Evolutionary conservation across 2,329 filamentous ascomycete species (phyloP).

Genomic region (Aspergillus tubingensis): DNA sequence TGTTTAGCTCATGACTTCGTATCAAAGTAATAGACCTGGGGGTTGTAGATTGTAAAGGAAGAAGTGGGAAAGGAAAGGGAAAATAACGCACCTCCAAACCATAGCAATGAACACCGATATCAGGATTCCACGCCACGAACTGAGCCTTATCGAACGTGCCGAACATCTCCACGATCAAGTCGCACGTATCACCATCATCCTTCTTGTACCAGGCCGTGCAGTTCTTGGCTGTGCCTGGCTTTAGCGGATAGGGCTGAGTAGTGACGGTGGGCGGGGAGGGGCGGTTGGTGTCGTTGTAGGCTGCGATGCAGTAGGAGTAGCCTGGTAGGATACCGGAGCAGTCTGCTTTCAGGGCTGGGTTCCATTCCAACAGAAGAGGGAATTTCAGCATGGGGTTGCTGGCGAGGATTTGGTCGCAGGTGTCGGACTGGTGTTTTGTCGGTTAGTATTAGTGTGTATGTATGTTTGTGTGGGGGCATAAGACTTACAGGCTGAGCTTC

Average conservation of each 20-base stretch:
- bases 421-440: constrained; percentile 10
- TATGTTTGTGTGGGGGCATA: neutral
- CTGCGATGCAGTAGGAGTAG: constrained; percentile 18
- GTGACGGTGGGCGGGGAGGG: constrained; percentile 12
- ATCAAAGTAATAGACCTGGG: too few relatives aligned
- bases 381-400: neutral
- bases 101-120: neutral
- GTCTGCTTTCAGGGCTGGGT: constrained; percentile 13
- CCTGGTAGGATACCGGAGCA: constrained; percentile 8
- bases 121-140: constrained; percentile 15
- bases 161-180: constrained; percentile 10
- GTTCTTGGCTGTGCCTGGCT: constrained; percentile 1
- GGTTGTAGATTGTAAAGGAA: too few relatives aligned
- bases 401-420: constrained; percentile 10
- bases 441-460: neutral
- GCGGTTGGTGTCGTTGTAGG: constrained; percentile 1
- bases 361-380: constrained; percentile 11
- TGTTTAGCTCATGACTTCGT: neutral
- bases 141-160: constrained; percentile 11
- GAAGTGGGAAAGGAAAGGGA: neutral
- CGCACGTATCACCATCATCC: constrained; percentile 10
- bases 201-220: constrained; percentile 13
- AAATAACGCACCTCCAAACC: neutral
- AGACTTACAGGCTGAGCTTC: constrained; percentile 6
- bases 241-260: neutral